Evolutionary conservation across 108 stramenopile species (phyloP).

Genomic region (Cyclostephanos tholiformis): DNA sequence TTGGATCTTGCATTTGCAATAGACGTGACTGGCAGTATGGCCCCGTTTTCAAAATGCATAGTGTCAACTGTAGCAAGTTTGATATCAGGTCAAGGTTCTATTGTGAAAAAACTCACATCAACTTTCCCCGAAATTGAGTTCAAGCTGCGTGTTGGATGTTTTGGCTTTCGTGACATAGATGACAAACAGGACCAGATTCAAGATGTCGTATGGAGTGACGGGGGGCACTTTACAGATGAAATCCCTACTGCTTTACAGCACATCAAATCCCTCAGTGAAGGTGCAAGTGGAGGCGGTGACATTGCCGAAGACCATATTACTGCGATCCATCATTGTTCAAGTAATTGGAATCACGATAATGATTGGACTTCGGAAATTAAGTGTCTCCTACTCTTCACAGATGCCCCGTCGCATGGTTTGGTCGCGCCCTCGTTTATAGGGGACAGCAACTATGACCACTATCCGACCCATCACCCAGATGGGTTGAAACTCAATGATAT

Average conservation of each 20-base stretch:
- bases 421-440: conserved; percentile 17
- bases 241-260: conserved; percentile 14
- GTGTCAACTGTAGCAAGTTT: conserved; percentile 41
- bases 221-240: conserved; percentile 54
- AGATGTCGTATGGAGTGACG: conserved; percentile 32
- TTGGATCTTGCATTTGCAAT: conserved; percentile 59
- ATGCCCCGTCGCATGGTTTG: conserved; percentile 64
- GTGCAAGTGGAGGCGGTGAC: conserved; percentile 55
- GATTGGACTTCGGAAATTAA: conserved; percentile 62
- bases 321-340: conserved; percentile 49
- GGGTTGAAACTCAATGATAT: conserved; percentile 47
- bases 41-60: conserved; percentile 38
- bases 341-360: conserved; percentile 33
- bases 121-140: conserved; percentile 61
- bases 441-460: conserved; percentile 41
- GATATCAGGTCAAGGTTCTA: conserved; percentile 43
- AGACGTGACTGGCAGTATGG: conserved; percentile 70
- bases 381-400: conserved; percentile 56
- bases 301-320: conserved; percentile 62
- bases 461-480: conserved; percentile 49
- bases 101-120: conserved; percentile 39
- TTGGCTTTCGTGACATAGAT: conserved; percentile 61
- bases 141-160: conserved; percentile 43
- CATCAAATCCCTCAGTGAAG: conserved; percentile 15
- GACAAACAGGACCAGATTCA: conserved; percentile 51